Base-by-base conservation (phyloP, 2,329 filamentous ascomycete genomes). In the Fusarium sp. region DNA sequence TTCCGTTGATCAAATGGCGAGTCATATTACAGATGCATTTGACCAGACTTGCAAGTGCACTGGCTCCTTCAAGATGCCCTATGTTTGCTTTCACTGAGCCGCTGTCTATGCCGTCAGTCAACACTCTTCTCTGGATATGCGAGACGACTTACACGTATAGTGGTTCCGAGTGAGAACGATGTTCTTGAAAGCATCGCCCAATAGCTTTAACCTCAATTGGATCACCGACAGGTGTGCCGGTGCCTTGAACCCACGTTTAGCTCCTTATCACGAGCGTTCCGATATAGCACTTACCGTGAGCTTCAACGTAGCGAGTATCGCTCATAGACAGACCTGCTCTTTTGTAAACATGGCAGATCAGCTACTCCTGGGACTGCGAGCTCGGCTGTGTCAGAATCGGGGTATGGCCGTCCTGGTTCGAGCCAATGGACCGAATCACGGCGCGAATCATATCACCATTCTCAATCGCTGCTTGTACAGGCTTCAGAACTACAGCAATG, bases 401-500 rank as follows among this genome's bases (percentile, higher is more conserved):
- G 1, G 84, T 85, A 5, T 78, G 74, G 3, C 86, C 87, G 63
- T 87, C 86, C 45, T 82, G 74, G 56, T 84, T 75, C 3, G 60
- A 70, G 3, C 56, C 62, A 6, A 67, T 57, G 3, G 60, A 58
- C 5, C 82, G 78, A 32, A 85, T 82, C 8, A 83, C 79, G 14
- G 80, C 82, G 4, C 82, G 79, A 47, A 85, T 82, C 56, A 78
- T 79, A 58, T 85, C 79, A 5, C 82, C 81, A 66, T 84, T 77
- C 22, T 50, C 78, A 8, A 90, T 63, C 0, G 90, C 90, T 3
- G 82, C 77, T 10, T 76, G 79, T 3, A 90, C 75, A 3, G 77
- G 81, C 76, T 91, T 91, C 1, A 91, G 70, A 1, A 90, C 78
- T 0, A 91, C 70, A 1, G 82, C 80, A 3, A 63, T 61, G 1